Percentiles rank a stretch among this genome's conserved stretches.
Conservation (phyloP, 345 rosid species). For the Salix arbutifolia region DNA sequence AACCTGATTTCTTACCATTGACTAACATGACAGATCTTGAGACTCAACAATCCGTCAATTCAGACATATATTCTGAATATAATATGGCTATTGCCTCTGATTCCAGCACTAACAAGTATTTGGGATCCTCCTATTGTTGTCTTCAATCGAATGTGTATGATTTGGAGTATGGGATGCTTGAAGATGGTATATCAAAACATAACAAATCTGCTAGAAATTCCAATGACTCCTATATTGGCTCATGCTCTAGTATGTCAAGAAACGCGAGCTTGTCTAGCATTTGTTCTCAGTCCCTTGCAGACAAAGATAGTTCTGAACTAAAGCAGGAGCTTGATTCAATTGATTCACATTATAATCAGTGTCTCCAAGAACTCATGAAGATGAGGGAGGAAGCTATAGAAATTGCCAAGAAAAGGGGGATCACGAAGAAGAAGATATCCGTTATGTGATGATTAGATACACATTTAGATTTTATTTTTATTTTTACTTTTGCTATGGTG, state of each 20-base stretch:
- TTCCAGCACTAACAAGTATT: conserved; percentile 17
- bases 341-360: conserved; percentile 47
- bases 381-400: conserved; percentile 64
- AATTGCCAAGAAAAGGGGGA: conserved; percentile 60
- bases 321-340: conserved; percentile 54
- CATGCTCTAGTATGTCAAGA: conserved; percentile 42
- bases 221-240: conserved; percentile 30
- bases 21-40: conserved; percentile 18
- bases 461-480: neutral
- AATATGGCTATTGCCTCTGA: conserved; percentile 27
- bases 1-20: conserved; percentile 16
- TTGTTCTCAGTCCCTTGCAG: conserved; percentile 34
- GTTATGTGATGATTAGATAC: conserved; percentile 12
- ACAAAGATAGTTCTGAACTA: conserved; percentile 40
- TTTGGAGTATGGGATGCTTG: conserved; percentile 13
- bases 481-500: neutral
- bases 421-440: conserved; percentile 39
- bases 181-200: conserved; percentile 15
- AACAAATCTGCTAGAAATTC: conserved; percentile 29
- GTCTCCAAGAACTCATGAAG: conserved; percentile 55
- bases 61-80: conserved; percentile 49
- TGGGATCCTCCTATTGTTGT: conserved; percentile 26
- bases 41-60: conserved; percentile 36
- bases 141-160: conserved; percentile 16
- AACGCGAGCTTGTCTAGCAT: conserved; percentile 38